These are phyloP conservation scores for Verticillium albo-atrum DNA, from an alignment of 2,329 filamentous ascomycete species.

Conservation along the genomic window DNA sequence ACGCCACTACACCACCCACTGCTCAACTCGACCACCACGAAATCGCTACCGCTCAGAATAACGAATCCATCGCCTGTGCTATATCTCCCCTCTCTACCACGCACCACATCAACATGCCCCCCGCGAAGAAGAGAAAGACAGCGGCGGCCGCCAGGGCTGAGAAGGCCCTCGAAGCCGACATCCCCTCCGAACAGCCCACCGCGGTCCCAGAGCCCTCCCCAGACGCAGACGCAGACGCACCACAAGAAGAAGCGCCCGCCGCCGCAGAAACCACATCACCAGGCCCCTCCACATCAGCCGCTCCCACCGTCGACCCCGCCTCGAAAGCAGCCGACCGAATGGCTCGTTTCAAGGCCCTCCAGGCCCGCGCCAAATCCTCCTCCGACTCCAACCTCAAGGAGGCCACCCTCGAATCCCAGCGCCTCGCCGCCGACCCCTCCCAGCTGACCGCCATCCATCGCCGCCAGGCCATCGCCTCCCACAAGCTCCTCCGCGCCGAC, in stretches of 20 bases:
- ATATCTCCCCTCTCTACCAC: not conserved
- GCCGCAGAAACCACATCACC: conserved; percentile 6
- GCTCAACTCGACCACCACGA: not conserved
- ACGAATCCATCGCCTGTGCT: not conserved
- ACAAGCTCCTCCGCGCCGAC: conserved; percentile 91
- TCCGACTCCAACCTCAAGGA: conserved; percentile 75
- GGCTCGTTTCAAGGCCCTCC: conserved; percentile 82
- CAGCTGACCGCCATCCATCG: conserved; percentile 76
- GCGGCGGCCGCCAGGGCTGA: conserved; percentile 16
- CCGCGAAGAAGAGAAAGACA: conserved; percentile 41
- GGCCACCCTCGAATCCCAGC: conserved; percentile 76
- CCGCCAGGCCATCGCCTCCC: conserved; percentile 80
- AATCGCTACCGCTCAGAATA: not conserved
- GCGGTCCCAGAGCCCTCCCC: conserved; percentile 11
- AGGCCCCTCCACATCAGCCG: conserved; percentile 3
- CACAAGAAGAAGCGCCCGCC: conserved; percentile 3
- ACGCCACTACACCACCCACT: not conserved
- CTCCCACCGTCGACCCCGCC: conserved; percentile 20
- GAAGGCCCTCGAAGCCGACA: conserved; percentile 9
- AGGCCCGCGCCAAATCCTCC: conserved; percentile 72
- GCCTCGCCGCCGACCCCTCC: conserved; percentile 70
- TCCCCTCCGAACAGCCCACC: conserved; percentile 13
- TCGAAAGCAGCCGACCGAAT: conserved; percentile 59
- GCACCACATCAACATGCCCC: conserved; percentile 29
- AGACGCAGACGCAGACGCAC: conserved; percentile 12